Conservation (phyloP, 139 green algal genomes). For the Parachlorella kessleri region DNA sequence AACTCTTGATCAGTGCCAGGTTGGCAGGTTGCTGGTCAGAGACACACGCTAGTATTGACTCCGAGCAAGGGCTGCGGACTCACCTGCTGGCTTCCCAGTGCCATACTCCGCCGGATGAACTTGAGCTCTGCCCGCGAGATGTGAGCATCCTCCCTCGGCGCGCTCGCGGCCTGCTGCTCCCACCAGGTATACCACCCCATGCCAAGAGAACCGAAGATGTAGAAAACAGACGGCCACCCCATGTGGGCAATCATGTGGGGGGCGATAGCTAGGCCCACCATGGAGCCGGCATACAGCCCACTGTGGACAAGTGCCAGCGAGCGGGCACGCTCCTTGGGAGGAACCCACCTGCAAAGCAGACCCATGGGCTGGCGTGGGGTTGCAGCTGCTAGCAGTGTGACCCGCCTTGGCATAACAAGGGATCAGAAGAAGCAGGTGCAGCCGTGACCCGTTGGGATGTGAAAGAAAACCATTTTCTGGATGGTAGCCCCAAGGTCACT, state of each 20-base stretch:
- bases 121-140: conserved; percentile 44
- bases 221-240: conserved; percentile 95
- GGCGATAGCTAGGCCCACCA: conserved; percentile 78
- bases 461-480: no score
- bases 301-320: conserved; percentile 94
- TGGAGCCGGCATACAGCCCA: conserved; percentile 94
- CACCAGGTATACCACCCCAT: conserved; percentile 63
- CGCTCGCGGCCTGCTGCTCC: conserved; percentile 57
- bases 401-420: no score
- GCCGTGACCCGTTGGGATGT: no score
- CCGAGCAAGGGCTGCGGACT: no score
- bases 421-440: no score
- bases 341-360: conserved; percentile 91
- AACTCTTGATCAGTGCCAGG: no score
- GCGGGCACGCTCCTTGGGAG: conserved; percentile 83
- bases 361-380: no score
- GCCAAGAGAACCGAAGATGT: conserved; percentile 82
- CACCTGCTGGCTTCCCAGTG: no score
- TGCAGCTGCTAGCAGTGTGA: no score
- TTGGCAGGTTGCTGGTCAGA: no score
- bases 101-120: conserved; percentile 49
- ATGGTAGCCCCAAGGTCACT: no score
- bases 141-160: conserved; percentile 58
- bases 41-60: no score
- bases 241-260: conserved; percentile 72